These are phyloP conservation scores for Talaromyces sp. DNA, from an alignment of 2,329 filamentous ascomycete genomes.

Conservation along the genomic window DNA sequence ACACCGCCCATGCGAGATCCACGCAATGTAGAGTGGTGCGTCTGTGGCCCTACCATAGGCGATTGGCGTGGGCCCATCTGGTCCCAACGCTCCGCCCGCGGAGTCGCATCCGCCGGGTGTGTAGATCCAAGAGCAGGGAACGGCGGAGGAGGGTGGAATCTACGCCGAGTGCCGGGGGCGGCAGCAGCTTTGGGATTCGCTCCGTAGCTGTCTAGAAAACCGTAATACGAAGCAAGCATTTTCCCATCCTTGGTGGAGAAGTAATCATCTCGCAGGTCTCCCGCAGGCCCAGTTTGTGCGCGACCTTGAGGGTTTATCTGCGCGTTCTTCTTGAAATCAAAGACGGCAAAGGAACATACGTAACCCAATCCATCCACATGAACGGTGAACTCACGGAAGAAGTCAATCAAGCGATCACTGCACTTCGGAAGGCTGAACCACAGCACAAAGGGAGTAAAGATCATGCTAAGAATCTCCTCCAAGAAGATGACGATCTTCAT, in stretches of 20 bases:
- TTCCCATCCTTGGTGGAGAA: slow-evolving; percentile 95
- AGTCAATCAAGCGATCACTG: slow-evolving; percentile 91
- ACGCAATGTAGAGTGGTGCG: slow-evolving; percentile 32
- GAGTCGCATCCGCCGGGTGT: slow-evolving; percentile 46
- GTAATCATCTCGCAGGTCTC: slow-evolving; percentile 84
- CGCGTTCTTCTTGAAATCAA: slow-evolving; percentile 87
- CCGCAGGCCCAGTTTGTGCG: slow-evolving; percentile 30
- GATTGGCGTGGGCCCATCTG: slow-evolving; percentile 24
- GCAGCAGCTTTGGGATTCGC: slow-evolving; percentile 69
- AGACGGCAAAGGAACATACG: slow-evolving; percentile 95
- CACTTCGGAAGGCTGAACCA: slow-evolving; percentile 83
- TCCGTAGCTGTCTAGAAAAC: slow-evolving; percentile 90
- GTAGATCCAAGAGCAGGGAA: slow-evolving; percentile 71
- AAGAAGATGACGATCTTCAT: slow-evolving; percentile 88
- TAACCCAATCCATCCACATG: slow-evolving; percentile 95
- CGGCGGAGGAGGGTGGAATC: slow-evolving; percentile 72
- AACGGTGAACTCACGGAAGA: slow-evolving; percentile 96
- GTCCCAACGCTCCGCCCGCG: slow-evolving; percentile 43
- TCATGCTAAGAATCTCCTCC: slow-evolving; percentile 87
- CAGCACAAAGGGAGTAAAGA: slow-evolving; percentile 86
- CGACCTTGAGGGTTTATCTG: slow-evolving; percentile 39
- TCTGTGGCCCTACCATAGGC: slow-evolving; percentile 24
- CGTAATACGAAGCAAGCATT: slow-evolving; percentile 96
- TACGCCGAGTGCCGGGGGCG: slow-evolving; percentile 46
- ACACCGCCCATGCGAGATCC: slow-evolving; percentile 29